These are phyloP conservation scores for Pseudodiploospora longispora DNA, from an alignment of 2,329 filamentous ascomycete species.

Conservation along the genomic window DNA sequence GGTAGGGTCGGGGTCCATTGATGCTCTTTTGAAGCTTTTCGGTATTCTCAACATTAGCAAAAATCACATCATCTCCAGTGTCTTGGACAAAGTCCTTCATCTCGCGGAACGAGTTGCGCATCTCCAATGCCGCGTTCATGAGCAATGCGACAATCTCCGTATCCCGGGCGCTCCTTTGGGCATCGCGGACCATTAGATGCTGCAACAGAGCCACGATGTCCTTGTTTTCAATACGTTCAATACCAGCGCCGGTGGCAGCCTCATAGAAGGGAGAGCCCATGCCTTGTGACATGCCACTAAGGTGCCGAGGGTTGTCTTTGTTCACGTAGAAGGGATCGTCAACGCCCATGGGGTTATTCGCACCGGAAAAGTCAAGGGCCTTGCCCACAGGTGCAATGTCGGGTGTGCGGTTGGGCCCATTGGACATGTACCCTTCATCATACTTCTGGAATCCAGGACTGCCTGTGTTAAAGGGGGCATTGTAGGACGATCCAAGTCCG, in stretches of 20 bases:
- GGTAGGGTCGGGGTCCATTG: conserved; percentile 78
- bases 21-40: conserved; percentile 78
- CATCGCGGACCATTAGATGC: conserved; percentile 93
- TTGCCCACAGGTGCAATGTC: conserved; percentile 48
- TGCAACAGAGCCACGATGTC: conserved; percentile 98
- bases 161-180: conserved; percentile 89
- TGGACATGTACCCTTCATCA: conserved; percentile 91
- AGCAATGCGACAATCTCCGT: conserved; percentile 94
- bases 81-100: conserved; percentile 88
- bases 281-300: conserved; percentile 87
- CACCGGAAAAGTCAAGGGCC: conserved; percentile 43
- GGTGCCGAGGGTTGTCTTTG: conserved; percentile 53
- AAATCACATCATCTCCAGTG: conserved; percentile 74
- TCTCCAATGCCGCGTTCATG: conserved; percentile 88
- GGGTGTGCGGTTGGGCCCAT: conserved; percentile 49
- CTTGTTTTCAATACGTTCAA: conserved; percentile 89
- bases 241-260: conserved; percentile 74
- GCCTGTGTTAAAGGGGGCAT: conserved; percentile 41
- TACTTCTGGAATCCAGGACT: conserved; percentile 52
- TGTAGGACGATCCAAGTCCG: conserved; percentile 31
- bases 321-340: conserved; percentile 61
- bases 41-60: conserved; percentile 79
- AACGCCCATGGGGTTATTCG: conserved; percentile 37
- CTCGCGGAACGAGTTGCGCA: conserved; percentile 93
- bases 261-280: conserved; percentile 88